Conservation (phyloP, 805 yeast genomes). For the Tetrapisispora nanseiensis region DNA sequence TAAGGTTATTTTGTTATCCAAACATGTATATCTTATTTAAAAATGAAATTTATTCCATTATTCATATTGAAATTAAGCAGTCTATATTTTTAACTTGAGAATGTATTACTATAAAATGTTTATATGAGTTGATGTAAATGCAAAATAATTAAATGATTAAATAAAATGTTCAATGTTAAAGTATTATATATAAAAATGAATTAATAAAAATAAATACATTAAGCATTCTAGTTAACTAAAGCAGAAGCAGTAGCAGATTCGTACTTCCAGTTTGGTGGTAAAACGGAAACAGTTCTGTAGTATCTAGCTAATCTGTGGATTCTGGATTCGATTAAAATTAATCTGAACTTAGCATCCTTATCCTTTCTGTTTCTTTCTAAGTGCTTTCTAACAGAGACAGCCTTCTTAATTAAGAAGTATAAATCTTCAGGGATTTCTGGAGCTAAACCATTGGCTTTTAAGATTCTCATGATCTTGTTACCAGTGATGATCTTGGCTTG, state of each 20-base stretch:
- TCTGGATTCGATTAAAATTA: conserved; percentile 99
- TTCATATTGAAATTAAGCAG: too few species aligned
- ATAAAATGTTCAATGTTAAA: conserved; percentile 1
- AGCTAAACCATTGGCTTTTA: conserved; percentile 98
- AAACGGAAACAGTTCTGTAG: conserved; percentile 98
- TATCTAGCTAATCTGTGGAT: conserved; percentile 99
- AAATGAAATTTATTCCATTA: too few species aligned
- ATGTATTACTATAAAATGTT: neutral
- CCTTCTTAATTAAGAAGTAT: conserved; percentile 98
- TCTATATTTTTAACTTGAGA: too few species aligned
- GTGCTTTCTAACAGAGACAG: conserved; percentile 99
- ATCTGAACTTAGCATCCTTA: conserved; percentile 99
- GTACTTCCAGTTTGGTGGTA: conserved; percentile 99
- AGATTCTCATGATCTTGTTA: conserved; percentile 98
- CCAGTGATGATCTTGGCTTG: conserved; percentile 96
- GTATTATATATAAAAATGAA: conserved; percentile 6
- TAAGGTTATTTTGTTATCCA: too few species aligned
- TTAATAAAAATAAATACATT: conserved; percentile 4
- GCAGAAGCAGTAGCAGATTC: conserved; percentile 99
- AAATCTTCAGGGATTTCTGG: conserved; percentile 99
- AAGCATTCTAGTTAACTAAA: conserved; percentile 78
- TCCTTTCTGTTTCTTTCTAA: conserved; percentile 99
- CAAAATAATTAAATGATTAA: neutral
- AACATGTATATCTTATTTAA: too few species aligned
- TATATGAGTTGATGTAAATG: neutral